A percentile compares a stretch with the other conserved stretches of the same genome.
Evolutionary conservation across 2,329 filamentous ascomycete genomes (phyloP).

Genomic region (Hypomyces perniciosus): DNA sequence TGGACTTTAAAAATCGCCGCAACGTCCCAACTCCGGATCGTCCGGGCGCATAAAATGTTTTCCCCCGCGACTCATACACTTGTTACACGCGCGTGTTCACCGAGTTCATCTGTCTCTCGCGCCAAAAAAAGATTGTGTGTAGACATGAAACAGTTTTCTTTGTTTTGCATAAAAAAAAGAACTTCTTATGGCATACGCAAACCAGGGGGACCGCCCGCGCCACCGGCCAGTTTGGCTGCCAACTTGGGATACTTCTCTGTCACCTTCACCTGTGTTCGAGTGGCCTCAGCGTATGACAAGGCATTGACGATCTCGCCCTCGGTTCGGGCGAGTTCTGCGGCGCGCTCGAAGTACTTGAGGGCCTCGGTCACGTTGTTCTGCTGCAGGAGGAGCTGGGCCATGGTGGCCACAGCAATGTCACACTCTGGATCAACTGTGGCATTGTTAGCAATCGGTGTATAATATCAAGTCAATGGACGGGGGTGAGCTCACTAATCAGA

Average conservation of each 20-base stretch:
- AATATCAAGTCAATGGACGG: background rate
- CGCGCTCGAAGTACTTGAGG: constrained; percentile 93
- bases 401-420: constrained; percentile 96
- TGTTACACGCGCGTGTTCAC: constrained; percentile 3
- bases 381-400: constrained; percentile 95
- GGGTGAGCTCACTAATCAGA: constrained; percentile 70
- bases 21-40: background rate
- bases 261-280: constrained; percentile 88
- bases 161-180: background rate
- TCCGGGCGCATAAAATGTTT: background rate
- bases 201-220: constrained; percentile 28
- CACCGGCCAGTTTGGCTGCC: constrained; percentile 56
- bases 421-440: constrained; percentile 87
- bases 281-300: constrained; percentile 93
- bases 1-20: too few species aligned
- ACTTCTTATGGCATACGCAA: constrained; percentile 30
- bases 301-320: constrained; percentile 96
- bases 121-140: background rate
- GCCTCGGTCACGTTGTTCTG: constrained; percentile 96
- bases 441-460: constrained; percentile 29
- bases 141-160: background rate
- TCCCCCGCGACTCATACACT: background rate
- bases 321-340: constrained; percentile 87
- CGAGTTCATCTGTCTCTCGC: background rate
- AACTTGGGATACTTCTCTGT: constrained; percentile 82